Evolutionary conservation across 2,329 filamentous ascomycete species (phyloP), one percentile per base, ranked within the genome.

Genomic region (Penicillium sp.): DNA sequence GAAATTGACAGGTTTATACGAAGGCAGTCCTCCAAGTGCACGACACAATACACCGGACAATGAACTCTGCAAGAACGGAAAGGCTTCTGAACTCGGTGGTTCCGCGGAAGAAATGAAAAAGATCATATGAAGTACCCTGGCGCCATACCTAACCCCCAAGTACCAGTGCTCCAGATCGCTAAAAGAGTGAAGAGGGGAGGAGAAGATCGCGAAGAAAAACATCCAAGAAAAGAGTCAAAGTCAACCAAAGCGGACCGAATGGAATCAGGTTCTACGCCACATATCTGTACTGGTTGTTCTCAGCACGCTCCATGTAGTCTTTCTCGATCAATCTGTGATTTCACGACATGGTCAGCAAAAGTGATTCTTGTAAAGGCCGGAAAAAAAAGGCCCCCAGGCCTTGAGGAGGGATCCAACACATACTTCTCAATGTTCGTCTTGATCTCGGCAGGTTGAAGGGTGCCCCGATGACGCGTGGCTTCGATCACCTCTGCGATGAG

Each of bases 391-490:
- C 0, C n/a, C 11, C 13, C 40, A 26, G 13, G 9, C 8, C 25
- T 5, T 9, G 4, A 24, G 13, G 12, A 26, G 35, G 35, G 26
- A 12, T 6, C 3, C 8, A 9, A 24, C 9, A 18, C 85, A 63
- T 71, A 90, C 83, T 88, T 90, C 70, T 97, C 93, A 69, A 98
- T 96, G 67, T 97, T 94, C 73, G 86, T 85, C 81, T 98, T 98
- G 57, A 98, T 97, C 54, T 93, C 89, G 2, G 77, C 76, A 36
- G 90, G 80, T 63, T 95, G 90, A 50, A 98, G 76, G 13, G 88
- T 88, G 11, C 93, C 94, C 46, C 93, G 79, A 57, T 81, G 88
- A 74, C 85, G 88, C 1, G 91, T 98, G 64, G 91, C 83, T 60
- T 85, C 87, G 64, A 98, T 96, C 13, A 95, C 90, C 73, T 97